Conservation (phyloP, 2,329 filamentous ascomycete species). For the Colletotrichum tropicale region DNA sequence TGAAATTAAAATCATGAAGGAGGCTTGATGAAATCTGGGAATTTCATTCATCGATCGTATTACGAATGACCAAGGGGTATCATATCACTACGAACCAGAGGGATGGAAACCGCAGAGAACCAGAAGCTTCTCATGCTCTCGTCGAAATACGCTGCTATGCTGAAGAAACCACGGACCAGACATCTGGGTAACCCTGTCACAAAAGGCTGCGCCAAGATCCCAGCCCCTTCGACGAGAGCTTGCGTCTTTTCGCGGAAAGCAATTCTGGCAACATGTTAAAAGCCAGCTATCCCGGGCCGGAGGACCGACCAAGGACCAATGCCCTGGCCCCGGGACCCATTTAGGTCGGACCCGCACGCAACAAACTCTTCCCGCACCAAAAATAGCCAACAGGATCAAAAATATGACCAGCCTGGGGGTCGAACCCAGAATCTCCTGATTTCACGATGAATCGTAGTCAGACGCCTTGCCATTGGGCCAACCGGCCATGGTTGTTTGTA, state of each 20-base stretch:
- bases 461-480: constrained; percentile 47
- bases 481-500: constrained; percentile 1
- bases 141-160: neutral
- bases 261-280: neutral
- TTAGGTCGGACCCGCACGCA: neutral
- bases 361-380: neutral
- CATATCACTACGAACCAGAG: neutral
- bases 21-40: neutral
- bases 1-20: neutral
- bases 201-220: neutral
- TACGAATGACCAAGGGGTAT: neutral
- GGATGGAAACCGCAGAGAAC: too few relatives aligned
- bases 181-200: neutral
- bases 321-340: constrained; percentile 4
- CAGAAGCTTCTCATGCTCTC: too few relatives aligned
- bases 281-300: constrained; percentile 1
- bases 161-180: neutral
- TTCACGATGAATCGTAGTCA: constrained; percentile 37
- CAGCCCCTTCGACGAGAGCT: neutral
- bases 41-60: neutral
- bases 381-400: neutral
- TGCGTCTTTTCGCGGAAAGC: neutral
- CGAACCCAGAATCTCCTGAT: constrained; percentile 23
- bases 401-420: constrained; percentile 19
- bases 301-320: neutral